Base-by-base conservation (phyloP, 176 grass and related monocot species). In the Oryza rufipogon region DNA sequence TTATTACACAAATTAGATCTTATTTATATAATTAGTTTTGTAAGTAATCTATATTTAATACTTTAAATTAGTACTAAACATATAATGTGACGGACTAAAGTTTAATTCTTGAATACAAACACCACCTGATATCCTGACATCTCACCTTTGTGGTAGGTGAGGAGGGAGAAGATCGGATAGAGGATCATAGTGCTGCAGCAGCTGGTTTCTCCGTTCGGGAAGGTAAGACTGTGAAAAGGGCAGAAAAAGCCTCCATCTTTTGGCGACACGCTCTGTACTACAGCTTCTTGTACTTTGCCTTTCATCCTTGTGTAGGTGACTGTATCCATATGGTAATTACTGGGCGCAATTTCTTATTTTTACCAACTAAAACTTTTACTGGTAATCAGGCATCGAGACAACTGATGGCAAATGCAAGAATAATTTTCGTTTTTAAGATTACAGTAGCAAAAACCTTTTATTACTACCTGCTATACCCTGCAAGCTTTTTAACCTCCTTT, bases 101-200 rank as follows among this genome's bases (percentile, higher is more conserved):
- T 28, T 28, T 28, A 28, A 28, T 28, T 28, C 28, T 28, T 28
- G 28, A 2, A 28, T 28, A 28, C 1, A 28, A 28, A 28, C 28
- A 28, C 28, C 28, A 28, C 28, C 28, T 28, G 13, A 44, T 44
- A 44, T 44, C 41, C 41, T 44, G 8, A 44, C 10, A 9, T 44
- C 41, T 44, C 41, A 10, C 41, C 7, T 23, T 7, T 23, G 9
- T 77, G 42, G 36, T 79, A 94, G 92, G 87, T 78, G 71, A 90
- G 92, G 85, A 92, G 48, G 85, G 90, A 92, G 87, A 71, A 51
- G 75, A 60, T 95, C 16, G 90, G 93, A 49, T 90, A 95, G 76
- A 86, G 90, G 91, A 95, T 95, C 76, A 54, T 92, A 63, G 93
- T 90, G 46, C 87, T 95, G 87, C 93, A 95, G 80, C 93, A 90